These are phyloP conservation scores for Tetracentron sinense DNA, from an alignment of 164 flowering plant genomes.

Conservation along the genomic window DNA sequence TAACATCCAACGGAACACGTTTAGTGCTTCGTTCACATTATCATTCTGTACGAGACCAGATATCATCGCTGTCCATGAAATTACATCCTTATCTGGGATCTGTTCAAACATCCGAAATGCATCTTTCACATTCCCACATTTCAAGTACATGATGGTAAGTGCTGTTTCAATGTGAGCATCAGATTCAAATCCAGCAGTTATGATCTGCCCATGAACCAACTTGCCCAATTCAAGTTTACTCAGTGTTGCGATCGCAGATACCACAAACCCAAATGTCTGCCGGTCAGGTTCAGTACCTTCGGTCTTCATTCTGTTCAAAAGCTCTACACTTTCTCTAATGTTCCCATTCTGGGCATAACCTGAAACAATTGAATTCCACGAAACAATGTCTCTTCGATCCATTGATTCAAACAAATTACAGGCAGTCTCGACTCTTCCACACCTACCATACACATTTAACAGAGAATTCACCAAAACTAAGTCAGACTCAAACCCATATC, in stretches of 20 bases:
- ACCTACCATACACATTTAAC: constrained; percentile 55
- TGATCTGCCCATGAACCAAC: constrained; percentile 55
- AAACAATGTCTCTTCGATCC: constrained; percentile 48
- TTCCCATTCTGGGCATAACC: constrained; percentile 46
- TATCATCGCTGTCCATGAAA: constrained; percentile 72
- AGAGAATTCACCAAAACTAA: constrained; percentile 48
- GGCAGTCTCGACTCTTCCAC: constrained; percentile 50
- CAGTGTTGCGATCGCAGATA: constrained; percentile 34
- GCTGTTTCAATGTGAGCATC: constrained; percentile 49
- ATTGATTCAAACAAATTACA: constrained; percentile 48
- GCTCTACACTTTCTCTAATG: constrained; percentile 30
- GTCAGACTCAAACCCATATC: constrained; percentile 42
- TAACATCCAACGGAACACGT: constrained; percentile 49
- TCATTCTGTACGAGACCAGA: constrained; percentile 74
- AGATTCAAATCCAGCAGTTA: constrained; percentile 38
- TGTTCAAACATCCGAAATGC: constrained; percentile 46
- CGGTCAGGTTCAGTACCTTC: constrained; percentile 48
- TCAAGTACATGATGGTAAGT: constrained; percentile 63
- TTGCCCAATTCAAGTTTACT: constrained; percentile 38
- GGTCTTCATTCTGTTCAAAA: constrained; percentile 46
- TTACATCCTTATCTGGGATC: constrained; percentile 43
- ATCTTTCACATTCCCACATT: constrained; percentile 31
- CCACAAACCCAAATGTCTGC: constrained; percentile 50
- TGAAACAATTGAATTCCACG: constrained; percentile 79
- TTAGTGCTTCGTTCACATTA: constrained; percentile 46